Evolutionary conservation across 768 basidiomycete species (phyloP), one percentile per base, ranked within the genome.

Genomic region (Cytidiella melzeri): DNA sequence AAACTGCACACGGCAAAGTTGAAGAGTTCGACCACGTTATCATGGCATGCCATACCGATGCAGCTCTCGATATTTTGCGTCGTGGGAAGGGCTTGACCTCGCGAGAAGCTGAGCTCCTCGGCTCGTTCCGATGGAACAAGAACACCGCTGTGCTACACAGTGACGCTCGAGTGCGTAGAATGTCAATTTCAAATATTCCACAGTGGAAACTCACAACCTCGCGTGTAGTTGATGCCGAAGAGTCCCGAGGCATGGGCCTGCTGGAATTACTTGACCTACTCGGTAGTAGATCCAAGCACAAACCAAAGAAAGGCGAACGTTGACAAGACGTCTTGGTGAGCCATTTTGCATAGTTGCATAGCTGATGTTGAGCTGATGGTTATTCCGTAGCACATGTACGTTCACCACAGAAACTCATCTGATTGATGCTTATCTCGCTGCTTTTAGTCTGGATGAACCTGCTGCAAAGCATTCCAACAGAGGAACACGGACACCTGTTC

Each of bases 201-300:
- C 18, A 41, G 40, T 41, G 7, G 23, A 34, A 34, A 13, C 44
- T 45, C 13, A 43, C 28, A 45, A 26, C 9, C 10, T 7, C 43
- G 51, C 30, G 9, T 19, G 26, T 47, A 87, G 83, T 61, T 89
- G 12, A 87, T 89, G 84, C 88, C 86, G 0, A 69, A 68, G 49
- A 69, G 69, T 42, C 67, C 74, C 19, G 55, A 67, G 10, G 84
- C 83, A 0, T 89, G 86, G 82, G 82, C 84, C 0, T 83, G 82
- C 55, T 89, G 86, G 86, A 90, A 88, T 61, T 88, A 85, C 60
- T 63, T 87, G 18, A 81, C 83, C 1, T 69, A 64, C 28, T 79
- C 76, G 15, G 59, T 63, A 13, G 47, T 65, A 18, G 68, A 73
- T 50, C 12, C 27, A 9, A 50, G 46, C 5, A 56, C 66, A 4